phyloP scores from a whole-genome alignment of 2,329 filamentous ascomycete genomes.

The Dryadomyces quercivorus region DNA sequence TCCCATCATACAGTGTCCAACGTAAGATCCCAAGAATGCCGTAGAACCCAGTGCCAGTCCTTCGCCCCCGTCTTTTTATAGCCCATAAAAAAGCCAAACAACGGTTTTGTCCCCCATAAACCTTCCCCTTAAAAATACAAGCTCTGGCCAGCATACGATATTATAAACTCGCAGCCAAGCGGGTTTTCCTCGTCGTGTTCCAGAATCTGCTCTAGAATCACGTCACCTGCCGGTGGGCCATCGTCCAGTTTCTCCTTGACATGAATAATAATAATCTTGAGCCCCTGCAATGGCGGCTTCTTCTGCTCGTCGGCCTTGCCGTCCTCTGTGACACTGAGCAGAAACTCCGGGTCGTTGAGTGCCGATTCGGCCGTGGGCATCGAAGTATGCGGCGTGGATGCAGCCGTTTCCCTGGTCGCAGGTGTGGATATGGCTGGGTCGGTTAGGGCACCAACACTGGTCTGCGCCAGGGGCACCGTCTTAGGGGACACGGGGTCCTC shows the following conservation, averaged over 20 bases:
- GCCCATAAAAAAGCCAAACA: background rate
- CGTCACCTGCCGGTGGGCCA: conserved; percentile 48
- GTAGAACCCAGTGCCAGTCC: too few relatives aligned
- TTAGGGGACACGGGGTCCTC: conserved; percentile 42
- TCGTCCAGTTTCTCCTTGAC: conserved; percentile 79
- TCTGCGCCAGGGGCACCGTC: conserved; percentile 23
- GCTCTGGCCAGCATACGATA: conserved; percentile 55
- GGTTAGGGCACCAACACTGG: conserved; percentile 6
- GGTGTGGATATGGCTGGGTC: background rate
- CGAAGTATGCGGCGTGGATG: conserved; percentile 28
- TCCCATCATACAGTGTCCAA: too few relatives aligned
- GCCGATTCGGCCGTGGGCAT: conserved; percentile 34
- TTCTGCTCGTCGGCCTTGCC: background rate
- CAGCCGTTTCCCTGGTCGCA: conserved; percentile 2
- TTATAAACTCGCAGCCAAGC: conserved; percentile 68
- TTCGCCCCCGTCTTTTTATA: too few relatives aligned
- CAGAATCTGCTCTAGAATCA: conserved; percentile 57
- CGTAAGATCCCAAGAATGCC: too few relatives aligned
- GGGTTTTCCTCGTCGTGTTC: conserved; percentile 51
- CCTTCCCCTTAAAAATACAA: conserved; percentile 30
- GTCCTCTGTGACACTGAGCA: background rate
- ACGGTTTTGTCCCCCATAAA: background rate
- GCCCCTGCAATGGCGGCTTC: conserved; percentile 44
- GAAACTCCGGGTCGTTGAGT: conserved; percentile 1
- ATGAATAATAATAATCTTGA: conserved; percentile 83